Evolutionary conservation across 257 asterid species (phyloP).

Genomic region (Echium plantagineum): DNA sequence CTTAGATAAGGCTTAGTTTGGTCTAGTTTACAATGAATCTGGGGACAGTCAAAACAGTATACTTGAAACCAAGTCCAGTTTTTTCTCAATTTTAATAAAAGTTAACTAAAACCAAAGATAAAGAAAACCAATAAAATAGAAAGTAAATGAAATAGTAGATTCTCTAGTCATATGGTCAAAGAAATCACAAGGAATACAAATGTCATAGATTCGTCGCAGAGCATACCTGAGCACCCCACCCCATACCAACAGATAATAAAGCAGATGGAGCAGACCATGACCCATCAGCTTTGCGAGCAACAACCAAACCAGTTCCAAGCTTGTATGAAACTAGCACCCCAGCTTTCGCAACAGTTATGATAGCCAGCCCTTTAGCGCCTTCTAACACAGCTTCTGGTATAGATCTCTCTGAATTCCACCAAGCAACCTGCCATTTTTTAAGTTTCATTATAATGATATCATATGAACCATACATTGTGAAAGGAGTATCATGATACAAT

Average conservation of each 20-base stretch:
- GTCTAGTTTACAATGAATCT: no score
- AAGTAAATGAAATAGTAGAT: no score
- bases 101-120: no score
- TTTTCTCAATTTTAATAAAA: no score
- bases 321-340: slow-evolving; percentile 77
- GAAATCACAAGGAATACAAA: neutral
- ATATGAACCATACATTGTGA: neutral
- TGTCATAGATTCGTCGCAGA: neutral
- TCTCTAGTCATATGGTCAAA: no score
- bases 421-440: slow-evolving; percentile 57
- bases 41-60: no score
- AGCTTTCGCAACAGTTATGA: slow-evolving; percentile 87
- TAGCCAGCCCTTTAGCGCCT: slow-evolving; percentile 94
- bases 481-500: neutral
- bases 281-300: slow-evolving; percentile 85
- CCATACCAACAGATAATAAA: slow-evolving; percentile 78
- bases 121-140: no score
- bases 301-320: slow-evolving; percentile 90
- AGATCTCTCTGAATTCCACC: slow-evolving; percentile 90
- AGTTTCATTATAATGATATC: slow-evolving; percentile 3
- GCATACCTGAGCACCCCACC: slow-evolving; percentile 98
- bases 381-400: slow-evolving; percentile 75
- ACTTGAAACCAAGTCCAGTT: no score
- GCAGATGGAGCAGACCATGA: slow-evolving; percentile 99
- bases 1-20: no score